A percentile compares a stretch with the other conserved stretches of the same genome.
Conservation (phyloP, 768 basidiomycete species). For the Terana coerulea region DNA sequence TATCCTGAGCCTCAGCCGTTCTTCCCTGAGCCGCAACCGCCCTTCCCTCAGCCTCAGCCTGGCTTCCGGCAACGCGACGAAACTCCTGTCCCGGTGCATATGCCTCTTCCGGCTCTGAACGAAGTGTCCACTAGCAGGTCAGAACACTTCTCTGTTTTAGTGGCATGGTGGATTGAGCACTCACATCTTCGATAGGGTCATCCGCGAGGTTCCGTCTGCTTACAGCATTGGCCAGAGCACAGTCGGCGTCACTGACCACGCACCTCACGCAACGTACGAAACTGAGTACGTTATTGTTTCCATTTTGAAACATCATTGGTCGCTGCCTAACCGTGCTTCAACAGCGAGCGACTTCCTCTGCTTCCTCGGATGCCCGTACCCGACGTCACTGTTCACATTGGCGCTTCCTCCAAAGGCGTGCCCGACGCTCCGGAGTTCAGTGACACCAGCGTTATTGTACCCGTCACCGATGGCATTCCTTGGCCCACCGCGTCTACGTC, state of each 20-base stretch:
- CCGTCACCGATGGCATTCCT: constrained; percentile 15
- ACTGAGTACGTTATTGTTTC: constrained; percentile 14
- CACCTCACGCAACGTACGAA: constrained; percentile 6
- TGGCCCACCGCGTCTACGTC: constrained; percentile 13
- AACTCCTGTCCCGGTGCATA: constrained; percentile 27
- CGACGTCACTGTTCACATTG: too few species aligned
- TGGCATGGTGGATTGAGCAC: not conserved
- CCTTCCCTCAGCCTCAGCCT: not conserved
- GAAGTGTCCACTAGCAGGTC: constrained; percentile 38
- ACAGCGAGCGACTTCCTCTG: constrained; percentile 53
- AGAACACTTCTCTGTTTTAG: constrained; percentile 7
- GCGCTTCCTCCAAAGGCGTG: constrained; percentile 7
- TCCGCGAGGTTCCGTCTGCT: constrained; percentile 15
- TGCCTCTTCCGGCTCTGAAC: constrained; percentile 41
- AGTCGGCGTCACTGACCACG: constrained; percentile 2
- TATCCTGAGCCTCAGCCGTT: constrained; percentile 4
- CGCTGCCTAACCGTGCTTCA: not conserved
- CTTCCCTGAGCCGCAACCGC: not conserved
- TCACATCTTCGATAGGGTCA: constrained; percentile 9
- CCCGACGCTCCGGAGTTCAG: not conserved
- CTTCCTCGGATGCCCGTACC: constrained; percentile 32
- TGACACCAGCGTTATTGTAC: constrained; percentile 14
- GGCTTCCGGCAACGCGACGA: constrained; percentile 3
- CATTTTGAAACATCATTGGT: not conserved
- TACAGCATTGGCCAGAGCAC: constrained; percentile 20